Evolutionary conservation across 495 filamentous ascomycete species (phyloP).

Genomic region (Aspergillus coremiiformis): DNA sequence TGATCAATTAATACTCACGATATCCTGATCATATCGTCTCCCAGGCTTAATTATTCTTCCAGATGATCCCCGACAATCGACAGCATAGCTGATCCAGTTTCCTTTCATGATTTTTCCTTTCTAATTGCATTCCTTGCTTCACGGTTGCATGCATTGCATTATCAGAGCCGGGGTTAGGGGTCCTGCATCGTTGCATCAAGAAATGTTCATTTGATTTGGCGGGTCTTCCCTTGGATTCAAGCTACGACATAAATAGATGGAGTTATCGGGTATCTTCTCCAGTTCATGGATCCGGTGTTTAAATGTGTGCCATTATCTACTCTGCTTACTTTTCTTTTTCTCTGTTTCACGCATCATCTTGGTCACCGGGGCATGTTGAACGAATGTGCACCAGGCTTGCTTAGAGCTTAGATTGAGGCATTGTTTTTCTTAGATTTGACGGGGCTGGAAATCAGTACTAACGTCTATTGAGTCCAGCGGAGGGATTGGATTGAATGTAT

Average conservation of each 20-base stretch:
- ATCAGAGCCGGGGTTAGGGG: conserved; percentile 4
- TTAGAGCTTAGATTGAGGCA: conserved; percentile 20
- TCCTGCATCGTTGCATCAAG: conserved; percentile 11
- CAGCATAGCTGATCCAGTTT: neutral
- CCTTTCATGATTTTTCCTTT: neutral
- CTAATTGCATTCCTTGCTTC: conserved; percentile 6
- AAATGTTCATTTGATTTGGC: conserved; percentile 2
- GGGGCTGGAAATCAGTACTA: neutral
- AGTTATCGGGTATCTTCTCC: conserved; percentile 1
- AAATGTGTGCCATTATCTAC: conserved; percentile 6
- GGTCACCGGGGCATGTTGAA: conserved; percentile 23
- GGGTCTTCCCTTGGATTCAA: neutral
- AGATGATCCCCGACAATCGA: neutral
- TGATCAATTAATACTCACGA: neutral
- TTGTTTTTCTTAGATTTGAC: neutral
- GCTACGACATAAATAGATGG: neutral
- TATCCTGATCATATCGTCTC: neutral
- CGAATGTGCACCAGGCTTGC: conserved; percentile 18
- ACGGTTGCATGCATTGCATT: conserved; percentile 15
- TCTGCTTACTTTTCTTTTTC: conserved; percentile 6
- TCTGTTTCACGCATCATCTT: conserved; percentile 3
- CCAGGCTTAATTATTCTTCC: neutral
- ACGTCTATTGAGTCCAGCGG: neutral
- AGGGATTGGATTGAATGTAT: neutral
- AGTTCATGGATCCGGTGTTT: neutral